Evolutionary conservation across 805 yeast genomes (phyloP), one percentile per base, ranked within the genome.

Genomic region (Jamesozyma lodderae): DNA sequence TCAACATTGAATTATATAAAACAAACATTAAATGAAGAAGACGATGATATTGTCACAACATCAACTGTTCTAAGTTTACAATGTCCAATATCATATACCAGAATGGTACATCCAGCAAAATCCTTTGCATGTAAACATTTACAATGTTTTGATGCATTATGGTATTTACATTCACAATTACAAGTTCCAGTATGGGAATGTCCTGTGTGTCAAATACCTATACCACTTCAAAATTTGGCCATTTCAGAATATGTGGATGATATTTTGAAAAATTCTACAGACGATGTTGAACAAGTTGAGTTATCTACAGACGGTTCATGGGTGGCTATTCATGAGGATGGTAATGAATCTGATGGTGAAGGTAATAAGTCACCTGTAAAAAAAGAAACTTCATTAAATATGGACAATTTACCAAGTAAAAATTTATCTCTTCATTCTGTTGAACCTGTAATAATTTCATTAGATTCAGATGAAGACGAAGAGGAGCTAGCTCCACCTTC

Each of bases 141-240:
- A 13, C 90, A 83, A 51, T 88, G 97, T 55, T 85, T 88, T 57
- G 98, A 92, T 60, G 88, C 84, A 0, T 57, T 69, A 25, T 74
- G 83, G 31, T 92, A 73, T 53, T 49, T 92, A 8, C 73, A 76
- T 51, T 68, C 87, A 31, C 97, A 90, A 56, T 67, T 68, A 39
- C 90, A 81, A 53, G 75, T 82, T 0, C 81, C 95, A 0, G 74
- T 83, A 0, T 90, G 96, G 96, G 63, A 64, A 36, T 92, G 98
- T 53, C 96, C 96, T 0, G 69, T 85, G 3, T 92, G 98, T 55
- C 73, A 72, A 43, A 63, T 60, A 4, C 53, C 53, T 2, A 62
- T 85, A 2, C 60, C 66, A 2, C 63, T 77, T 13, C 70, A 70
- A 13, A 79, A 79, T 43, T 55, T 92, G 37, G 77, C 81, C 0